Conservation (phyloP, 176 grass and related monocot species). For the Secale cereale region DNA sequence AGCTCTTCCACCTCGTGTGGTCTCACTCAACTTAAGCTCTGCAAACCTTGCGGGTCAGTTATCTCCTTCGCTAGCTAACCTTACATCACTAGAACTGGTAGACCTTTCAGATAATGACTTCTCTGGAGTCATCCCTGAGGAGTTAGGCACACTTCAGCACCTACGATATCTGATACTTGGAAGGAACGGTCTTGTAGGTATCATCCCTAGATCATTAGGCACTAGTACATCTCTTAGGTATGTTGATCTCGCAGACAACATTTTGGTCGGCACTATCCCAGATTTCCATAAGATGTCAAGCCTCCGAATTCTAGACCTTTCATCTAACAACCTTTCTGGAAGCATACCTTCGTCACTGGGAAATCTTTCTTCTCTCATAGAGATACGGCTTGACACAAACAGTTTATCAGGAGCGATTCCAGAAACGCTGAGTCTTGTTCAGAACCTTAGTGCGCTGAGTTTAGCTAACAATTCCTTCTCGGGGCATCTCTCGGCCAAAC, state of each 20-base stretch:
- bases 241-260: neutral
- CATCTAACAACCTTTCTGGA: neutral
- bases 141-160: neutral
- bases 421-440: neutral
- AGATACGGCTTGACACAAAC: neutral
- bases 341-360: conserved; percentile 19
- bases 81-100: conserved; percentile 30
- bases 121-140: neutral
- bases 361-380: conserved; percentile 19
- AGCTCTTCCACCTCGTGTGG: neutral
- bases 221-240: neutral
- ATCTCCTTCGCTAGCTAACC: conserved; percentile 21
- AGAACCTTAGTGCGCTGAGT: neutral
- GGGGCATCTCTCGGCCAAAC: rapidly evolving
- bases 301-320: neutral
- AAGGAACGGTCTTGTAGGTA: neutral
- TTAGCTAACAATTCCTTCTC: neutral
- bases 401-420: neutral
- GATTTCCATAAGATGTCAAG: neutral
- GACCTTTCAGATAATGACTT: neutral
- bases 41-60: neutral
- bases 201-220: neutral
- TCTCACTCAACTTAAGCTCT: conserved; percentile 7
- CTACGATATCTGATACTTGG: neutral
- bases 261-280: neutral